These are phyloP conservation scores for Saccharomycopsis amapae DNA, from an alignment of 805 yeast genomes.

Conservation along the genomic window DNA sequence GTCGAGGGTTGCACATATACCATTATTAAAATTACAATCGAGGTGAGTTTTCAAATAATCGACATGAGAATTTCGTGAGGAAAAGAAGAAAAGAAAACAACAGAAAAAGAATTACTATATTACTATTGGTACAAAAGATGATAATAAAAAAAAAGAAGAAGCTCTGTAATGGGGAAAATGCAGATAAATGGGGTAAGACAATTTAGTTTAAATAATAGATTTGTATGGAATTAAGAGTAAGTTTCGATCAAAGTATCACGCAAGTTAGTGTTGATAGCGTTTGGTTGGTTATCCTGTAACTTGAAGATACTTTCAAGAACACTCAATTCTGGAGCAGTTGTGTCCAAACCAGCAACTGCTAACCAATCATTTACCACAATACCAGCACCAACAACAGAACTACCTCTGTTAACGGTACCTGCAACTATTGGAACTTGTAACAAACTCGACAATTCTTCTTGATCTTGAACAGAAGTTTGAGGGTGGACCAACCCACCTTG, in stretches of 20 bases:
- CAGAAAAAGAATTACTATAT: no score
- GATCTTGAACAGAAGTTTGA: constrained; percentile 94
- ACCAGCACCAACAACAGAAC: constrained; percentile 97
- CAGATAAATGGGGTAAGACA: no score
- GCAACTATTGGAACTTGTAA: constrained; percentile 97
- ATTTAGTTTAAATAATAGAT: no score
- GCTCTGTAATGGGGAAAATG: no score
- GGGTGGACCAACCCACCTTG: constrained; percentile 99
- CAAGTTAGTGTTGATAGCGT: constrained; percentile 72
- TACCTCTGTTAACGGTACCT: constrained; percentile 97
- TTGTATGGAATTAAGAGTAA: constrained; percentile 47
- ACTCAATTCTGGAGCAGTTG: constrained; percentile 97
- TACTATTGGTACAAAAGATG: no score
- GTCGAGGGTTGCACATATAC: no score
- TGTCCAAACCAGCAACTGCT: constrained; percentile 93
- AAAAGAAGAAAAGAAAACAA: no score
- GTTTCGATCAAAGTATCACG: constrained; percentile 92
- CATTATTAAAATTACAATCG: no score
- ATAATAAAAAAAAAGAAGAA: no score
- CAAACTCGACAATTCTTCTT: constrained; percentile 92
- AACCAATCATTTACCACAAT: constrained; percentile 98
- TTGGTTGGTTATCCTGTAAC: constrained; percentile 86
- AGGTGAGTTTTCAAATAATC: no score
- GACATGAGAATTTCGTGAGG: no score
- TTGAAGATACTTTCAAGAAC: constrained; percentile 95